Conservation (phyloP, 345 rosid genomes). For the Syzygium grande region DNA sequence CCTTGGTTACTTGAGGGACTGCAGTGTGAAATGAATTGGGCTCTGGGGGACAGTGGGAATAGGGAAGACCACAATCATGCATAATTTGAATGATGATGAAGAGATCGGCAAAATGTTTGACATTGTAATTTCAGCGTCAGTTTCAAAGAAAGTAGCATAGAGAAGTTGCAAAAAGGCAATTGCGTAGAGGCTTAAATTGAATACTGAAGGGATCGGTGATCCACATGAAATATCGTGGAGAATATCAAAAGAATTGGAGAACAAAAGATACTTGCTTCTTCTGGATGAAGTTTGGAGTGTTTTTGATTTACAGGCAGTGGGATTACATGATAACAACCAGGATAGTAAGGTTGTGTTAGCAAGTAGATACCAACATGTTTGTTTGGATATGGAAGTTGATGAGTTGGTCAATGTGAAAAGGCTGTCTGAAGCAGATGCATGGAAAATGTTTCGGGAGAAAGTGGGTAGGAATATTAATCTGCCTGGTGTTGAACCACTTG, state of each 20-base stretch:
- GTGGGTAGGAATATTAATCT: conserved; percentile 2
- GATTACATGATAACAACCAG: conserved; percentile 4
- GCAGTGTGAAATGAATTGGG: conserved; percentile 8
- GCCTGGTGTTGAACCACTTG: conserved; percentile 11
- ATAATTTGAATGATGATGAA: conserved; percentile 20
- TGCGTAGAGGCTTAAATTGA: conserved; percentile 7
- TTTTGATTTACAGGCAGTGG: conserved; percentile 12
- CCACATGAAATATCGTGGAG: conserved; percentile 2
- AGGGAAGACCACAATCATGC: conserved; percentile 31
- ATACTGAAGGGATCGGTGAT: background rate
- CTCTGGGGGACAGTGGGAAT: conserved; percentile 18
- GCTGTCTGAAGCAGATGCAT: background rate
- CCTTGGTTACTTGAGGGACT: conserved; percentile 3
- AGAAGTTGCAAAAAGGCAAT: conserved; percentile 15
- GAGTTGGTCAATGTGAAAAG: conserved; percentile 6
- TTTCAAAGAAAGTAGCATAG: conserved; percentile 2
- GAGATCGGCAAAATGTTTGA: conserved; percentile 19
- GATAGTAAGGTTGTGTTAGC: conserved; percentile 25
- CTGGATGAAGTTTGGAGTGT: conserved; percentile 20
- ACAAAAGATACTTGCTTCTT: conserved; percentile 21
- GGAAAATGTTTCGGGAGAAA: conserved; percentile 16
- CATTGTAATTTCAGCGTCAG: conserved; percentile 12
- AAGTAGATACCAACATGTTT: conserved; percentile 9
- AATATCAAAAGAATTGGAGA: conserved; percentile 18
- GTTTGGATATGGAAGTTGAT: conserved; percentile 12